Percentiles rank a stretch among this genome's conserved stretches.
phyloP scores from a whole-genome alignment of 768 basidiomycete genomes.

The Pisolithus microcarpus region DNA sequence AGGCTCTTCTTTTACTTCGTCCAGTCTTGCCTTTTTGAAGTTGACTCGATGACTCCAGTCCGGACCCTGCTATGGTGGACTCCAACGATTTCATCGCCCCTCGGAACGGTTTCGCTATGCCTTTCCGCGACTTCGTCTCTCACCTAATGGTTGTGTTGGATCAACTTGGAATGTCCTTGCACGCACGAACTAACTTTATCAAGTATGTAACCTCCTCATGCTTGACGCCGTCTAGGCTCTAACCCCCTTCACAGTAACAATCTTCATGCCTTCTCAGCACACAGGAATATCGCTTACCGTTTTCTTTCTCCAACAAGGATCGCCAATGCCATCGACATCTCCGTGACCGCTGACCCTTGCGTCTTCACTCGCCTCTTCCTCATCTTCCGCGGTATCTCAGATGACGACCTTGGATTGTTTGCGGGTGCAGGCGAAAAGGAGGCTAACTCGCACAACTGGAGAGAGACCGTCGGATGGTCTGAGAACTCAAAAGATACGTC shows the following conservation, averaged over 20 bases:
- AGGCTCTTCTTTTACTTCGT: constrained; percentile 25
- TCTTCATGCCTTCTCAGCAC: constrained; percentile 60
- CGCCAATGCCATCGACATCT: constrained; percentile 81
- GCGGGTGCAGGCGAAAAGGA: constrained; percentile 81
- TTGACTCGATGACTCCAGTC: constrained; percentile 40
- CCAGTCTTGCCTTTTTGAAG: neutral
- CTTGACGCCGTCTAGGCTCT: neutral
- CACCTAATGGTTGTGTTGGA: constrained; percentile 80
- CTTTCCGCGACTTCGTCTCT: constrained; percentile 70
- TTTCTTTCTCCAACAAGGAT: constrained; percentile 75
- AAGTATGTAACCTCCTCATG: constrained; percentile 42
- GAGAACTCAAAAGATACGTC: constrained; percentile 71
- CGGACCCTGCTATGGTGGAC: constrained; percentile 70
- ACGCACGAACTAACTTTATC: constrained; percentile 76
- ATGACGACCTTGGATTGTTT: constrained; percentile 72
- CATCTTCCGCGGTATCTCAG: constrained; percentile 75
- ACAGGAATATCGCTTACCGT: constrained; percentile 88
- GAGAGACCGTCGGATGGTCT: constrained; percentile 72
- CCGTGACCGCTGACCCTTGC: constrained; percentile 74
- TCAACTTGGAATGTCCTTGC: constrained; percentile 75
- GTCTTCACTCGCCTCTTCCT: constrained; percentile 80
- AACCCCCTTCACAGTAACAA: constrained; percentile 49
- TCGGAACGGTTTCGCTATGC: constrained; percentile 81
- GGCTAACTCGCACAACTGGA: constrained; percentile 75
- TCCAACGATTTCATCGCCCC: constrained; percentile 74